Base-by-base conservation (phyloP, 495 filamentous ascomycete species). In the Annulohypoxylon stygium region DNA sequence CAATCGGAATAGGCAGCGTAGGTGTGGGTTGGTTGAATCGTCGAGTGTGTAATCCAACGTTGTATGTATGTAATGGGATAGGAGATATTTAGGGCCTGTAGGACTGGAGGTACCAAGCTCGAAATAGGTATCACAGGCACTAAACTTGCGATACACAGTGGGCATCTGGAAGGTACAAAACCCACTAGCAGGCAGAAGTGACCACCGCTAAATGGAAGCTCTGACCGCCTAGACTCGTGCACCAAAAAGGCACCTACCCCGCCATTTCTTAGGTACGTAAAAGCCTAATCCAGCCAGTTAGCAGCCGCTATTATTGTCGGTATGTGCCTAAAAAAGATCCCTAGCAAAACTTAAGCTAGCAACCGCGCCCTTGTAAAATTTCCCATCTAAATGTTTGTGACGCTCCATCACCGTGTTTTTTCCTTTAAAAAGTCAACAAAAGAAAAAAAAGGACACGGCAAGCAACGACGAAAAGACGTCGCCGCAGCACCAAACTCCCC, bases 361-460 rank as follows among this genome's bases (percentile, higher is more conserved):
- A 51, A 39, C 23, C 20, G 55, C 63, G 20, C 36, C 59, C 60
- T 37, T 37, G 70, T 34, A 67, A 47, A 45, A 59, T 62, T 59
- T 51, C 23, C 57, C 54, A 37, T n/a, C 41, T 1, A 33, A 59
- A 48, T 63, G 18, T 51, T 59, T 30, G 41, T 63, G 51, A 55
- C 59, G 58, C 54, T 51, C 59, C 45, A 69, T 73, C 43, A 54
- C 45, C 65, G 70, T 62, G 61, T 73, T 65, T 73, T 73, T 65
- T 65, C 48, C 33, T 30, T 30, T n/a, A 51, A 54, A 51, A 57
- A 69, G 65, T 73, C 71, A 73, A 69, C 65, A 73, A 73, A 57
- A 33, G 33, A 51, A 57, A 53, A 30, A 30, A 3, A 18, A 5
- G n/a, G 30, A 61, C 20, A 45, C 61, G 37, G 53, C 43, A 11